Percentiles rank a stretch among this genome's conserved stretches.
Conservation (phyloP, 768 basidiomycete species). For the Boletellus emodensis region DNA sequence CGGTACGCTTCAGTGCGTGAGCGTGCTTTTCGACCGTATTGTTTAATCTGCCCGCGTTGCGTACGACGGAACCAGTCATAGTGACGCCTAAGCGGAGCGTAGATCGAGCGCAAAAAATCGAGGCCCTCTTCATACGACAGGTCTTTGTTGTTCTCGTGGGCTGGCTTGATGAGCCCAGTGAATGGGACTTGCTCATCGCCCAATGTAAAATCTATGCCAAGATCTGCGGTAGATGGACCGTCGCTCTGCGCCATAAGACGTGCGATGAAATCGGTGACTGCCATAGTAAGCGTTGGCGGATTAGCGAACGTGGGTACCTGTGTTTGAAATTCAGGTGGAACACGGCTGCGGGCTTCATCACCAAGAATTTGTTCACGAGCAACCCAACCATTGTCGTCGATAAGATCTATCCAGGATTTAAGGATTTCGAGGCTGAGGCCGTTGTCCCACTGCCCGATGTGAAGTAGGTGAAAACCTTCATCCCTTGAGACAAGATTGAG, state of each 20-base stretch:
- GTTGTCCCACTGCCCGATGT: conserved; percentile 92
- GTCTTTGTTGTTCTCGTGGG: conserved; percentile 44
- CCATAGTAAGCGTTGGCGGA: conserved; percentile 92
- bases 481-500: conserved; percentile 54
- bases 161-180: conserved; percentile 12
- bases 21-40: conserved; percentile 79
- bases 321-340: conserved; percentile 84
- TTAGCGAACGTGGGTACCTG: conserved; percentile 95
- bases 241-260: conserved; percentile 50
- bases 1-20: conserved; percentile 89
- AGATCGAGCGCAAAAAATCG: conserved; percentile 74
- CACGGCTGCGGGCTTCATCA: conserved; percentile 94
- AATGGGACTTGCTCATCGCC: conserved; percentile 53
- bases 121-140: conserved; percentile 58
- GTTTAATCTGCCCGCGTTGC: conserved; percentile 90
- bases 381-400: conserved; percentile 95
- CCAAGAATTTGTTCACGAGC: conserved; percentile 95
- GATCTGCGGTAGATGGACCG: conserved; percentile 54
- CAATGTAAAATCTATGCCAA: conserved; percentile 61
- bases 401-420: conserved; percentile 83
- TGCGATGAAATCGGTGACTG: conserved; percentile 83
- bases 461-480: conserved; percentile 92
- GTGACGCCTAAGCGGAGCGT: conserved; percentile 79
- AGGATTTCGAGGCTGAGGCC: conserved; percentile 89
- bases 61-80: conserved; percentile 97